A percentile compares a stretch with the other conserved stretches of the same genome.
These are phyloP conservation scores for Dioscorea dumetorum DNA, from an alignment of 106 monocot genomes.

Conservation along the genomic window DNA sequence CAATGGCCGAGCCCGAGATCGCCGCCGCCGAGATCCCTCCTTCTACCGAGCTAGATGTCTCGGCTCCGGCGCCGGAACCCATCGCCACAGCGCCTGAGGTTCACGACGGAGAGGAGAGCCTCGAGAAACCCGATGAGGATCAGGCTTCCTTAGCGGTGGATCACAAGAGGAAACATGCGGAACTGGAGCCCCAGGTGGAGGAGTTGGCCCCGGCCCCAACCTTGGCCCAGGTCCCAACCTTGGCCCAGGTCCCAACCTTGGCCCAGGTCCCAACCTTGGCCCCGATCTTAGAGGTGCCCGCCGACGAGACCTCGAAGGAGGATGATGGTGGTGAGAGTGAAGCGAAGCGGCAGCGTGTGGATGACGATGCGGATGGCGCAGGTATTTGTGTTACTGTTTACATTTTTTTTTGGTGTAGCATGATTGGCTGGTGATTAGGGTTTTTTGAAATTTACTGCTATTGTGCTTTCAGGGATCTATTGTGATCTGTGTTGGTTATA, in stretches of 20 bases:
- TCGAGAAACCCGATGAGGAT: not conserved
- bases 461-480: not conserved
- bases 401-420: not conserved
- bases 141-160: not conserved
- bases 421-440: not conserved
- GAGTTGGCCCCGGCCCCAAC: conserved; percentile 5
- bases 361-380: conserved; percentile 3
- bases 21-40: not conserved
- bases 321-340: not conserved
- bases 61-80: not conserved
- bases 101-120: not conserved
- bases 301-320: not conserved
- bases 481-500: not conserved
- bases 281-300: conserved; percentile 3
- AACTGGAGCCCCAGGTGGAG: conserved; percentile 10
- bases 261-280: too few relatives aligned
- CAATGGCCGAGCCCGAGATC: not conserved
- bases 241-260: too few relatives aligned
- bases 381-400: not conserved
- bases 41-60: not conserved
- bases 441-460: not conserved
- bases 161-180: conserved; percentile 35
- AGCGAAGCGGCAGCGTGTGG: conserved; percentile 1
- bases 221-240: conserved; percentile 2
- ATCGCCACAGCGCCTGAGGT: not conserved